phyloP scores from a whole-genome alignment of 768 basidiomycete genomes.

The Mycena alexandri region DNA sequence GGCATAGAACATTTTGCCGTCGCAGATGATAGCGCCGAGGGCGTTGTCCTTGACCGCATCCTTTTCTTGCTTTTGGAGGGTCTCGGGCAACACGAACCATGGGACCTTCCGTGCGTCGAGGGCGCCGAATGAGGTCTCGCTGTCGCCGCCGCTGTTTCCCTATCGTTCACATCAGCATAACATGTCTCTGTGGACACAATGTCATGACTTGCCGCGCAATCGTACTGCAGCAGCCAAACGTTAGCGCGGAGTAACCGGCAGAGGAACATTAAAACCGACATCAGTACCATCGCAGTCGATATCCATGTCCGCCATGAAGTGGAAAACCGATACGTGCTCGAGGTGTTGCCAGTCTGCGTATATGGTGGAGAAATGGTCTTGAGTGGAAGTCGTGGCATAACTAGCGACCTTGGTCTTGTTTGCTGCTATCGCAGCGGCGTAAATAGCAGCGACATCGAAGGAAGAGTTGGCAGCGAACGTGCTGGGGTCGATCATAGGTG shows the following conservation, averaged over 20 bases:
- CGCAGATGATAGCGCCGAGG: conserved; percentile 13
- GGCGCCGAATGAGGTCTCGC: neutral
- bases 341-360: conserved; percentile 15
- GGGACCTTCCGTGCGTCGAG: conserved; percentile 18
- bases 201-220: neutral
- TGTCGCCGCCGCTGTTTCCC: neutral
- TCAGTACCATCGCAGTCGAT: conserved; percentile 20
- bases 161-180: neutral
- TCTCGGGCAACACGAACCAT: conserved; percentile 7
- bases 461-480: conserved; percentile 18
- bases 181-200: neutral
- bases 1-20: conserved; percentile 18
- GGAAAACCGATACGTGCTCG: neutral
- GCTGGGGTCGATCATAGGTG: neutral
- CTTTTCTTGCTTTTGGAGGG: neutral
- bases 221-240: neutral
- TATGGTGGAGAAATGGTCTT: neutral
- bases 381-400: neutral
- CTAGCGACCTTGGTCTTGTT: neutral
- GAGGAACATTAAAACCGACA: neutral
- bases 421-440: conserved; percentile 11
- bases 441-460: conserved; percentile 8
- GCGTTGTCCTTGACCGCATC: conserved; percentile 3
- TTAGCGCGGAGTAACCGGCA: neutral
- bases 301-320: conserved; percentile 29